Conservation (phyloP, 192 early-diverging fungal genomes). For the Mortierella hygrophila region DNA sequence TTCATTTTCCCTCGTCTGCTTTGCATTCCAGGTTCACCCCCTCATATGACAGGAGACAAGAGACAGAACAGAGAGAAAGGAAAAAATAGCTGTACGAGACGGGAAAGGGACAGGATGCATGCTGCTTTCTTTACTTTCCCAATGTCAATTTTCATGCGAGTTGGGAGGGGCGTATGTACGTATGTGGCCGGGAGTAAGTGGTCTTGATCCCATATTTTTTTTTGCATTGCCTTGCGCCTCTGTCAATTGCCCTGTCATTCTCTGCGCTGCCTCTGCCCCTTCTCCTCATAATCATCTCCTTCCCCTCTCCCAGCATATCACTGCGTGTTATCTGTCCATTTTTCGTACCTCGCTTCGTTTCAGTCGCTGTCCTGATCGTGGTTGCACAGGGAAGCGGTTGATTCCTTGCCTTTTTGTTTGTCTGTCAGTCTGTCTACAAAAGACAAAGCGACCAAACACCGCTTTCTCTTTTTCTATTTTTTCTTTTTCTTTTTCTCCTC, state of each 20-base stretch:
- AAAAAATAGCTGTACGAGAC: background rate
- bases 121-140: background rate
- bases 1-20: slow-evolving; percentile 4
- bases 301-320: background rate
- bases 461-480: slow-evolving; percentile 1
- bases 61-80: background rate
- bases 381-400: background rate
- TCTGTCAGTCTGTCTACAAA: background rate
- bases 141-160: slow-evolving; percentile 1
- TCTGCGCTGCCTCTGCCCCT: background rate
- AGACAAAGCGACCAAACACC: background rate
- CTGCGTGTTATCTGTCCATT: background rate
- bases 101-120: background rate
- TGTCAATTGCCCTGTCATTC: background rate
- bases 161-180: background rate
- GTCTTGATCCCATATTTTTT: background rate
- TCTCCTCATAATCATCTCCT: background rate
- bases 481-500: background rate
- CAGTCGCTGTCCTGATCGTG: background rate
- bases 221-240: background rate
- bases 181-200: slow-evolving; percentile 8
- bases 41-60: background rate
- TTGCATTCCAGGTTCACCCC: slow-evolving; percentile 25
- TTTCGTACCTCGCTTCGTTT: background rate
- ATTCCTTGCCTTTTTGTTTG: background rate